phyloP scores from a whole-genome alignment of 2,329 filamentous ascomycete genomes.

The Ramichloridium luteum region DNA sequence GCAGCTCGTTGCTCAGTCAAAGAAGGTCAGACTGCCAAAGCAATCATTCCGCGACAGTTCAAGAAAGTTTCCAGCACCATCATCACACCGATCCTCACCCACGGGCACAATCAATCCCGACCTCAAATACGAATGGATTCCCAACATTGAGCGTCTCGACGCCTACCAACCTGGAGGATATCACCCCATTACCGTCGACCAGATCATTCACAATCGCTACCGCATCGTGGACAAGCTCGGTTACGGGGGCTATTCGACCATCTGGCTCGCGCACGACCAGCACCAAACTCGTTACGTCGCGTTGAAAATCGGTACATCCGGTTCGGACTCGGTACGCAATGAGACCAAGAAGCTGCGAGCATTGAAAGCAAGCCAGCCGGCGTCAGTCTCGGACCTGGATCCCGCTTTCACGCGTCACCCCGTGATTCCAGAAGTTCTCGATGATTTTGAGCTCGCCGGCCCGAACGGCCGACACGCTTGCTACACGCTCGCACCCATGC shows the following conservation, averaged over 20 bases:
- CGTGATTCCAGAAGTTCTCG: neutral
- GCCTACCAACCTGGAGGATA: conserved; percentile 17
- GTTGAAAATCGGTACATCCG: conserved; percentile 2
- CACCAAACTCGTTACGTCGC: conserved; percentile 3
- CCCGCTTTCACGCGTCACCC: neutral
- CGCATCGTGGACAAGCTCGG: conserved; percentile 31
- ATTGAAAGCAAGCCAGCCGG: neutral
- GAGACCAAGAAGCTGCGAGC: neutral
- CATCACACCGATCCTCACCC: too few species aligned
- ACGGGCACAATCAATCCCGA: too few species aligned
- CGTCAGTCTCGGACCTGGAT: neutral
- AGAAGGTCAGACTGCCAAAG: too few species aligned
- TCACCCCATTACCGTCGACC: conserved; percentile 21
- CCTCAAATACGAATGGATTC: conserved; percentile 1
- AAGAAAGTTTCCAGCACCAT: too few species aligned
- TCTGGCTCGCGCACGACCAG: conserved; percentile 32
- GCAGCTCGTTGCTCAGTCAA: too few species aligned
- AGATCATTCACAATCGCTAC: conserved; percentile 24
- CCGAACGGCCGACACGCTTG: conserved; percentile 1
- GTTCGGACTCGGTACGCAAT: neutral
- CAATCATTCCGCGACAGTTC: too few species aligned
- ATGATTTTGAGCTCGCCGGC: neutral
- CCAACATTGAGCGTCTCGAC: neutral
- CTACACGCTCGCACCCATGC: neutral
- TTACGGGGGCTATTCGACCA: conserved; percentile 29